Base-by-base conservation (phyloP, 108 stramenopile species). In the Fistulifera pelliculosa region DNA sequence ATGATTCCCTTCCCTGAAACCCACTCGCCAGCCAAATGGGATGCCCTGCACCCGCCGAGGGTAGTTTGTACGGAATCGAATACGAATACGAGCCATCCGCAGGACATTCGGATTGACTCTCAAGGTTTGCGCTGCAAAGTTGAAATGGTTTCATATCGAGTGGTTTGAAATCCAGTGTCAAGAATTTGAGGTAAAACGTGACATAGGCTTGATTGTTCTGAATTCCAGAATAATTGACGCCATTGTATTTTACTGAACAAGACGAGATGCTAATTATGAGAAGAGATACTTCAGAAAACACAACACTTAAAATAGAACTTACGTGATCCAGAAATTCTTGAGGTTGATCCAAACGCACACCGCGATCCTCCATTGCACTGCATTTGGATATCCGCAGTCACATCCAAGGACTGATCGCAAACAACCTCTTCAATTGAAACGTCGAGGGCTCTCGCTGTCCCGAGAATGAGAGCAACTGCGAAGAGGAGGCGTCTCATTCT, bases 21-120 rank as follows among this genome's bases (percentile, higher is more conserved):
- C 71, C 71, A 24, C 57, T 72, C 6, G 71, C 71, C 27, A 72
- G 62, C 71, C 71, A 72, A 12, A 55, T 41, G 17, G 54, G 56
- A 49, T 50, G 41, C 41, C 60, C 71, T 13, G 53, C 60, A 39
- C 54, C 26, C 21, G 41, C 50, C 1, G 5, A 40, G 19, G 71
- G 71, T 27, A 72, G 49, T 27, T 24, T 44, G 55, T 72, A 72
- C 8, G 48, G 43, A n/a, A 72, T 15, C 13, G 47, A 22, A 53
- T 65, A 72, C 13, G 35, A 27, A 49, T 72, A 72, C 13, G 26
- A 19, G 6, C 71, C 65, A 45, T 72, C 61, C 31, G 26, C 45
- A 13, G 71, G 71, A 49, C 71, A 72, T 14, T 13, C 48, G 2
- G 52, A 24, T 2, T 49, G 15, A 25, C 57, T 62, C 43, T 58